Conservation (phyloP, 2,329 filamentous ascomycete species). For the Rosellinia necatrix region DNA sequence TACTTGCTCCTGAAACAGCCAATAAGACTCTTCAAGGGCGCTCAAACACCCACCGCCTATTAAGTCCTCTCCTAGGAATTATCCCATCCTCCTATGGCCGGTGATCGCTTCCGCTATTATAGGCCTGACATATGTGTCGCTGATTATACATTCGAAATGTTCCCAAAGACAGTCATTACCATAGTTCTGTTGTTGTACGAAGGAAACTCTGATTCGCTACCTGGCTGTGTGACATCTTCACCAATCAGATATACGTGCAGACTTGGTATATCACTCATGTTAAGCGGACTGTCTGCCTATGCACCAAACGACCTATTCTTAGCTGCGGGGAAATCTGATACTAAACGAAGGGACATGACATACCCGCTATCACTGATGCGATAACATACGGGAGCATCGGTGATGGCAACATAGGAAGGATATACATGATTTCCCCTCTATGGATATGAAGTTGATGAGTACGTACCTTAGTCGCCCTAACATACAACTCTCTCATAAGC, state of each 20-base stretch:
- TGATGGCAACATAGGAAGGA: no score
- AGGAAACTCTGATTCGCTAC: slow-evolving; percentile 27
- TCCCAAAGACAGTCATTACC: slow-evolving; percentile 41
- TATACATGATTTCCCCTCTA: no score
- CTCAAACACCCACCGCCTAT: background rate
- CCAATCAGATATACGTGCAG: slow-evolving; percentile 26
- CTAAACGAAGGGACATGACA: background rate
- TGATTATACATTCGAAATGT: background rate
- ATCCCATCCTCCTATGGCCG: background rate
- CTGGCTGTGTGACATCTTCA: slow-evolving; percentile 24
- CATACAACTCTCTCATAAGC: slow-evolving; percentile 24
- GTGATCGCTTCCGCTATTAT: background rate
- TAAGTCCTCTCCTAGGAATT: background rate
- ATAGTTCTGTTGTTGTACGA: slow-evolving; percentile 42
- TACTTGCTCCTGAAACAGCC: no score
- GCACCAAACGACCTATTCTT: background rate
- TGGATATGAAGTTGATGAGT: background rate
- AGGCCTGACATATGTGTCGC: no score
- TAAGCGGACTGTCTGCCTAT: slow-evolving; percentile 22
- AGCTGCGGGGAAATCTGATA: slow-evolving; percentile 1
- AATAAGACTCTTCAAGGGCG: no score
- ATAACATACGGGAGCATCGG: no score
- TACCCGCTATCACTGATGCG: background rate
- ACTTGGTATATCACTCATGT: slow-evolving; percentile 21
- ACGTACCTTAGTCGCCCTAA: slow-evolving; percentile 31